A percentile compares a stretch with the other conserved stretches of the same genome.
phyloP scores from a whole-genome alignment of 2,329 filamentous ascomycete species.

The Ophiocordyceps sinensis region DNA sequence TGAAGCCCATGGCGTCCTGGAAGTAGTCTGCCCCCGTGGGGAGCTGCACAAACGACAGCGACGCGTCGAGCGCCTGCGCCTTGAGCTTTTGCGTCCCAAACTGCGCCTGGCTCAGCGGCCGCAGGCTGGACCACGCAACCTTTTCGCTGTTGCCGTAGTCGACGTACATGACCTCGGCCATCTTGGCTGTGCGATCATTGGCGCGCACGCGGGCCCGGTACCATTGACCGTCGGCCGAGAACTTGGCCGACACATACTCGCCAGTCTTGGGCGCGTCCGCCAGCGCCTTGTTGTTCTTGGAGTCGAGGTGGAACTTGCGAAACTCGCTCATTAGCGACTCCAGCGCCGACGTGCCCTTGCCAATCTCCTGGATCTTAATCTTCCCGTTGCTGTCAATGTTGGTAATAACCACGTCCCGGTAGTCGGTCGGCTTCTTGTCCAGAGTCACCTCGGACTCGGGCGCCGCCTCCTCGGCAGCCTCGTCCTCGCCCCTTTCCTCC shows the following conservation, averaged over 20 bases:
- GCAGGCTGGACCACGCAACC: slow-evolving; percentile 70
- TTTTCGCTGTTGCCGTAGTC: slow-evolving; percentile 94
- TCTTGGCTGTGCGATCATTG: slow-evolving; percentile 82
- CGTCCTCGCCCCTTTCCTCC: slow-evolving; percentile 47
- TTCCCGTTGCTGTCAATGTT: slow-evolving; percentile 71
- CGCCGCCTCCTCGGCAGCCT: slow-evolving; percentile 33
- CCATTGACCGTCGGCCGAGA: slow-evolving; percentile 81
- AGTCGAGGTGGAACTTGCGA: slow-evolving; percentile 76
- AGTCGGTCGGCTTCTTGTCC: slow-evolving; percentile 61
- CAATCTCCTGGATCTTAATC: slow-evolving; percentile 84
- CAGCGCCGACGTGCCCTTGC: slow-evolving; percentile 69
- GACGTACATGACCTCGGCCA: slow-evolving; percentile 82
- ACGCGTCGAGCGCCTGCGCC: slow-evolving; percentile 74
- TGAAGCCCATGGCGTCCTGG: slow-evolving; percentile 59
- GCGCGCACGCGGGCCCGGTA: slow-evolving; percentile 84
- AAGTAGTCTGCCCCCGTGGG: slow-evolving; percentile 74
- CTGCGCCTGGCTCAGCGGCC: slow-evolving; percentile 63
- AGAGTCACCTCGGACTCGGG: slow-evolving; percentile 36
- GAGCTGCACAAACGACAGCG: slow-evolving; percentile 79
- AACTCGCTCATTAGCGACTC: slow-evolving; percentile 85
- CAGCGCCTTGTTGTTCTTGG: slow-evolving; percentile 63
- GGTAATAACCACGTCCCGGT: slow-evolving; percentile 86
- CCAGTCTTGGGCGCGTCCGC: slow-evolving; percentile 72
- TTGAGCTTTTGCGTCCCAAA: slow-evolving; percentile 74
- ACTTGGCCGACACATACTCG: slow-evolving; percentile 81